Base-by-base conservation (phyloP, 78 protist genomes). In the Chrysochromulina parva region DNA sequence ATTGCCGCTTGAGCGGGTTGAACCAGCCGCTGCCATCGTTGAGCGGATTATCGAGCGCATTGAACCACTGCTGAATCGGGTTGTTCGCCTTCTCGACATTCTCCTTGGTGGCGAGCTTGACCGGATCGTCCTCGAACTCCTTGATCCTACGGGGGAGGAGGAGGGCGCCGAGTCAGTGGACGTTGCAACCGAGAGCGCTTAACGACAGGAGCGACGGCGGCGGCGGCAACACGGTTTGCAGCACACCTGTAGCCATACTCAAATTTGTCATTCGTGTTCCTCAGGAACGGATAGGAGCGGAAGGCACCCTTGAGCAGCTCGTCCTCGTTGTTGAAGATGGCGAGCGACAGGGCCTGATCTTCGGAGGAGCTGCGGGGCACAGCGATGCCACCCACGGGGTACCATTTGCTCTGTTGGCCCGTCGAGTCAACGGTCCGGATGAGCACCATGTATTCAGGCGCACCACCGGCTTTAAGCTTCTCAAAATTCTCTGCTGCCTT, bases 371-470 rank as follows among this genome's bases (percentile, higher is more conserved):
- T 16, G 28, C 82, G 82, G 26, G 82, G 82, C 82, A 74, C 82
- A 11, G 82, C 82, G 82, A 74, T 38, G 55, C 57, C 82, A 55
- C 82, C 82, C 6, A 74, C 82, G 4, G 26, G 57, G n/a, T 16
- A 16, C 82, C 82, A 74, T 7, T 74, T n/a, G 82, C 57, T 48
- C 82, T 2, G 57, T 55, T 48, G 26, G 55, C 82, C 82, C 16
- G 55, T 2, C 28, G 16, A 3, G 57, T 13, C 26, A 1, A 74
- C 82, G 13, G 82, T 74, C 26, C 82, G 50, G 28, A 74, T n/a
- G 9, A n/a, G 17, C 71, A 65, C 71, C 71, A 58, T 58, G 82
- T 74, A 74, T 55, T 74, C 82, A 17, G 82, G 82, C 55, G 82
- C 82, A n/a, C 82, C 82, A 11, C 28, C 17, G 3, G 57, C 19